Evolutionary conservation across 129 eudicot genomes (phyloP).

Genomic region (Pittosporum tobira): DNA sequence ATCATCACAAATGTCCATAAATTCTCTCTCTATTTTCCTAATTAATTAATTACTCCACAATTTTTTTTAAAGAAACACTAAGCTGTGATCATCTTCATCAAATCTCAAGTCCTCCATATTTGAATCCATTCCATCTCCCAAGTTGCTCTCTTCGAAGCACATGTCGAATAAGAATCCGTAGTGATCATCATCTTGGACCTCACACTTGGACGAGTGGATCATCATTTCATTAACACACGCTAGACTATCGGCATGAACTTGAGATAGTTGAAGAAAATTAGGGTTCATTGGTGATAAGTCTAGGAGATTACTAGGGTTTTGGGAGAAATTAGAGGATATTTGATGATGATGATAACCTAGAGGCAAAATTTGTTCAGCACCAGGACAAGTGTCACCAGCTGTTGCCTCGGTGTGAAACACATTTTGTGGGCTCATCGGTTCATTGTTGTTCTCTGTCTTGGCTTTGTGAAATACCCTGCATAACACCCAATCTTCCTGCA

Average conservation of each 20-base stretch:
- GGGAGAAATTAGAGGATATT: constrained; percentile 14
- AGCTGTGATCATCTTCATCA: constrained; percentile 39
- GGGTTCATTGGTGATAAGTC: constrained; percentile 23
- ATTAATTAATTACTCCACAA: constrained; percentile 10
- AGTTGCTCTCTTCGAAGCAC: constrained; percentile 23
- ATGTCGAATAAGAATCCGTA: constrained; percentile 45
- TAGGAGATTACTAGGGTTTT: constrained; percentile 21
- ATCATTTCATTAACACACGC: constrained; percentile 12
- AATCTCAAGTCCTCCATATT: constrained; percentile 41
- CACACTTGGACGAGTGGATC: constrained; percentile 13
- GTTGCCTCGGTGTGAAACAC: constrained; percentile 11
- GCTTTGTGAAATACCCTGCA: constrained; percentile 86
- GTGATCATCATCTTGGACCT: constrained; percentile 44
- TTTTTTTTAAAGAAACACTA: constrained; percentile 24
- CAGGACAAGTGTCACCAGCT: constrained; percentile 21
- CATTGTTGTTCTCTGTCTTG: constrained; percentile 45
- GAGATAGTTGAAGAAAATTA: constrained; percentile 33
- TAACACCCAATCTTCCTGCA: constrained; percentile 96
- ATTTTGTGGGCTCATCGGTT: constrained; percentile 33
- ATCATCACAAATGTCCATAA: not conserved
- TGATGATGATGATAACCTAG: constrained; percentile 24
- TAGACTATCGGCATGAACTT: constrained; percentile 13
- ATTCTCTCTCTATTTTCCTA: not conserved
- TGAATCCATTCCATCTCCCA: constrained; percentile 14
- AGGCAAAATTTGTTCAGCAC: constrained; percentile 13